Base-by-base conservation (phyloP, 371 early-diverging fungal species). In the Entomophthora muscae region DNA sequence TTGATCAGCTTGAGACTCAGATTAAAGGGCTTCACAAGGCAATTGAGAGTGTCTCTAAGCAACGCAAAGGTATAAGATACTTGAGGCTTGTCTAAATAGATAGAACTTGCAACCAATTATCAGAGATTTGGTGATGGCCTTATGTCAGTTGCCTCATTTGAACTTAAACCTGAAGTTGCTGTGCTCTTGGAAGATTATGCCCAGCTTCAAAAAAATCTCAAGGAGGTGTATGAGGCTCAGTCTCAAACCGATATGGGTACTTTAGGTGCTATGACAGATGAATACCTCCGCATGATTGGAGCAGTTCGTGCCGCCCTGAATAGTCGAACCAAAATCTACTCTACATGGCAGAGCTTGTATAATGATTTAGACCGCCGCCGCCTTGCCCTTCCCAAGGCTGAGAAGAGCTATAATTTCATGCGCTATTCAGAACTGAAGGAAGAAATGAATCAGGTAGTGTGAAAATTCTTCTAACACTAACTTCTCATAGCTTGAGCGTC, bases 221-320 rank as follows among this genome's bases (percentile, higher is more conserved):
- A 80, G 66, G 83, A 79, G 28, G 61, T 94, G 28, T 88, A 90
- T 65, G 86, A 85, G 54, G 71, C 77, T 32, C 88, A 75, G 67
- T 32, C 21, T 32, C 61, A 61, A 13, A 74, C 78, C 59, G 92
- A 93, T 71, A 76, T 89, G 17, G 68, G 77, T 21, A 79, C 86
- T 1, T 68, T 92, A 57, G 85, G 82, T 69, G 78, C 84, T 54
- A 90, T 85, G 0, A 84, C 88, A 52, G 91, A 91, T 65, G 92
- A 92, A 68, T 89, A 93, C 67, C 79, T 92, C 66, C 83, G 91
- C n/a, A 79, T 87, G 64, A 87, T 92, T 63, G 86, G 83, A 1
- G 83, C 90, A 0, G 86, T 89, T 65, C 78, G 84, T 64, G 82
- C 82, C 67, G 64, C 91, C 17, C 89, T 92, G 64, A 75, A 76